A percentile compares a stretch with the other conserved stretches of the same genome.
Evolutionary conservation across 192 early-diverging fungal species (phyloP).

Genomic region (Diversispora epigaea): DNA sequence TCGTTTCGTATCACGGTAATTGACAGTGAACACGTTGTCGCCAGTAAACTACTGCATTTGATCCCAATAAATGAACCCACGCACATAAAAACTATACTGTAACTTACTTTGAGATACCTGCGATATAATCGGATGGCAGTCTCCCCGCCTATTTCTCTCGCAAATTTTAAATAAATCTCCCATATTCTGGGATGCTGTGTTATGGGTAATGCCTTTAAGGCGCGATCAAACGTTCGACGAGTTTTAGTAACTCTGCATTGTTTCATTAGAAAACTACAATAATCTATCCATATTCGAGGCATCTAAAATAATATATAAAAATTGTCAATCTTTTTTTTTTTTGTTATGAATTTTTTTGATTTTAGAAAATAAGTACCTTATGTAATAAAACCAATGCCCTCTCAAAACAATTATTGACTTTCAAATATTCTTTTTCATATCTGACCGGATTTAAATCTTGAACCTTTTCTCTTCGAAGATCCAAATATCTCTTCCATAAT

Average conservation of each 20-base stretch:
- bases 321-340: neutral
- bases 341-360: slow-evolving; percentile 1
- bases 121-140: slow-evolving; percentile 78
- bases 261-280: slow-evolving; percentile 64
- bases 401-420: slow-evolving; percentile 80
- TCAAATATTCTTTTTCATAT: slow-evolving; percentile 61
- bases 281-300: slow-evolving; percentile 91
- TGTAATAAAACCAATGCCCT: slow-evolving; percentile 84
- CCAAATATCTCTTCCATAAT: slow-evolving; percentile 89
- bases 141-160: slow-evolving; percentile 73
- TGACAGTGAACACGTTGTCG: neutral
- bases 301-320: slow-evolving; percentile 51
- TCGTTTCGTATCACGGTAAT: neutral
- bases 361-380: slow-evolving; percentile 55
- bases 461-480: slow-evolving; percentile 56
- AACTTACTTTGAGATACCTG: slow-evolving; percentile 72
- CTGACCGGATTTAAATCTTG: slow-evolving; percentile 52
- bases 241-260: slow-evolving; percentile 69
- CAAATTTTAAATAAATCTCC: slow-evolving; percentile 82
- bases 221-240: slow-evolving; percentile 87
- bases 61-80: neutral
- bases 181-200: slow-evolving; percentile 93
- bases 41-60: neutral
- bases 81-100: neutral
- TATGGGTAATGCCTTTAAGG: slow-evolving; percentile 83